These are phyloP conservation scores for Epichloe elymi DNA, from an alignment of 2,329 filamentous ascomycete species.

Conservation along the genomic window DNA sequence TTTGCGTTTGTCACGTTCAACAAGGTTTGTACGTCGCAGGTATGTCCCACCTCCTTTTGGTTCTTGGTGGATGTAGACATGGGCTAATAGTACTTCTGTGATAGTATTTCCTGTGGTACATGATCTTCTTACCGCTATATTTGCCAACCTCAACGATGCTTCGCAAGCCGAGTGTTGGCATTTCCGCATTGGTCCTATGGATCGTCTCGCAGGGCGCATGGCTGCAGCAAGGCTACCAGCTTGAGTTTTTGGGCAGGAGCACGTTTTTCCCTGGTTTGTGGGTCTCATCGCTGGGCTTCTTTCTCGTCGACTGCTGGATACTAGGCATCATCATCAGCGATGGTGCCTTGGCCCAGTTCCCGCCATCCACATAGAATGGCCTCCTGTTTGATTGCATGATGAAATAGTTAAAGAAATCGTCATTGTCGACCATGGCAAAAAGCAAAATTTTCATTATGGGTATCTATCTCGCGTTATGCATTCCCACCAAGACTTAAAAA, in stretches of 20 bases:
- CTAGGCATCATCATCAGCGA: conserved; percentile 69
- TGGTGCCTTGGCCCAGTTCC: conserved; percentile 17
- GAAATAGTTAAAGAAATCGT: not conserved
- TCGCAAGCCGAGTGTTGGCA: conserved; percentile 43
- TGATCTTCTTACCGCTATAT: conserved; percentile 85
- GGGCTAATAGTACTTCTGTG: too few species aligned
- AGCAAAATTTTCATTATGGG: conserved; percentile 8
- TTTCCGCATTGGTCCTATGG: conserved; percentile 59
- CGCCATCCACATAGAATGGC: conserved; percentile 14
- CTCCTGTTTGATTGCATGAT: conserved; percentile 6
- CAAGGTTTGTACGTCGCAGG: conserved; percentile 97
- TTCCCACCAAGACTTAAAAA: not conserved
- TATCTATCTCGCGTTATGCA: conserved; percentile 9
- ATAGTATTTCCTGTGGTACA: conserved; percentile 97
- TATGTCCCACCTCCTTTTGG: conserved; percentile 23
- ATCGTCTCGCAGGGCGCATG: conserved; percentile 59
- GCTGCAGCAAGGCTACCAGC: conserved; percentile 60
- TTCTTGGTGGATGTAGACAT: too few species aligned
- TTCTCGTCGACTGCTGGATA: conserved; percentile 77
- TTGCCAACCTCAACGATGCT: conserved; percentile 69
- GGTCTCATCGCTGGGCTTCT: conserved; percentile 63
- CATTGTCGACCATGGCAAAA: not conserved
- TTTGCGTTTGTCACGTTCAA: conserved; percentile 97
- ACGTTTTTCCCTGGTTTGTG: conserved; percentile 82
- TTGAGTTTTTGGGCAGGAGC: conserved; percentile 69